Evolutionary conservation across 139 green algal species (phyloP), one percentile per base, ranked within the genome.

Genomic region (Chlamydomonas sp.): DNA sequence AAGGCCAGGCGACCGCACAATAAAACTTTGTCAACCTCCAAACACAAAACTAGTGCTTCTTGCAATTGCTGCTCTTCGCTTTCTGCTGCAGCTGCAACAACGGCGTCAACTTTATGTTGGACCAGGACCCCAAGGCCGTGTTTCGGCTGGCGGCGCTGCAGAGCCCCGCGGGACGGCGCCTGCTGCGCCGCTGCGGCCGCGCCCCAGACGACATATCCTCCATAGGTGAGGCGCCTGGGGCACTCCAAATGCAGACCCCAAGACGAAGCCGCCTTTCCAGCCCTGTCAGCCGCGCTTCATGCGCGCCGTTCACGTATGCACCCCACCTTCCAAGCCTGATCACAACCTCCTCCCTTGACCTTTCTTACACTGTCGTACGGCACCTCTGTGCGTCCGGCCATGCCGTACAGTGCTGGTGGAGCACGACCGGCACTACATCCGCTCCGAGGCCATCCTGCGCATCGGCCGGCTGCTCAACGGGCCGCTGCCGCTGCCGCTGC

Each of bases 81-180:
- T 75, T 0, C 10, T 85, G 57, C 60, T 84, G 71, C 91, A 95
- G 91, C 16, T 98, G 96, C 93, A 97, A 97, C 80, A 80, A 87
- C 20, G 96, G 95, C 61, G 96, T 98, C 1, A 97, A 98, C 91
- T 92, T 96, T 20, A 92, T 97, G 78, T 87, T 98, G 49, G 91
- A 96, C 57, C 90, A 85, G 81, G 96, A 98, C 84, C 71, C 86
- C 5, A 71, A 67, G 5, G 91, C 78, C 1, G 80, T 62, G 5
- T 96, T 95, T 79, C 87, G 96, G 0, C 85, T 98, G 15, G 95
- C 94, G 4, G 95, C 96, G 2, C 90, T 98, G 84, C 96, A 98
- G 85, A 96, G 93, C 74, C 75, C 77, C 3, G 90, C 93, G 10
- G 96, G 96, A 0, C 78, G 86, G 16, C 64, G 83, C 0, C 91